Evolutionary conservation across 2,329 filamentous ascomycete genomes (phyloP).

Genomic region (Verticillium zaregamsianum): DNA sequence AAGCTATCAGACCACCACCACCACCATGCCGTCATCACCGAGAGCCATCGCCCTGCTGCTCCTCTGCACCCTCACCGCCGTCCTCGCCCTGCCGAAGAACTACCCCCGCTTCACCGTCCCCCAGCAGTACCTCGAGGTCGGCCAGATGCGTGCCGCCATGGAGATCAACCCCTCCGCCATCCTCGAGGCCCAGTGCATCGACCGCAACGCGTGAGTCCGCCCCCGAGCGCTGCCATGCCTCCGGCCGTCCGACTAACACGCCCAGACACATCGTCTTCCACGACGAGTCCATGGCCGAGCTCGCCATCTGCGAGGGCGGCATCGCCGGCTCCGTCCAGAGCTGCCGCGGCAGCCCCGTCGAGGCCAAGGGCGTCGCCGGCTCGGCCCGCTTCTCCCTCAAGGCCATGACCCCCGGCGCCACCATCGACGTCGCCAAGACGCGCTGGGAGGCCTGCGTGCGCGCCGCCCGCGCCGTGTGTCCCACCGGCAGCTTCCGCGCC

Average conservation of each 20-base stretch:
- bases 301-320: conserved; percentile 44
- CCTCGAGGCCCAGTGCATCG: conserved; percentile 33
- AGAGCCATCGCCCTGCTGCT: conserved; percentile 26
- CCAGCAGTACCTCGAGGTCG: conserved; percentile 40
- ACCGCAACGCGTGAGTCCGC: conserved; percentile 33
- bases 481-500: conserved; percentile 41
- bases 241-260: background rate
- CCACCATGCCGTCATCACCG: conserved; percentile 5
- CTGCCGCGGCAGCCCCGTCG: conserved; percentile 39
- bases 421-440: conserved; percentile 49
- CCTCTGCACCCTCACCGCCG: conserved; percentile 23
- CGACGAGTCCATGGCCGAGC: conserved; percentile 43
- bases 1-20: conserved; percentile 8
- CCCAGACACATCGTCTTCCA: conserved; percentile 38
- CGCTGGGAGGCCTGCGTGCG: conserved; percentile 51
- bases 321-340: conserved; percentile 41
- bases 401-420: conserved; percentile 35
- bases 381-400: conserved; percentile 44
- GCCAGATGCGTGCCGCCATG: conserved; percentile 33
- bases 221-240: background rate
- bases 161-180: conserved; percentile 36
- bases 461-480: conserved; percentile 46
- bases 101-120: conserved; percentile 27
- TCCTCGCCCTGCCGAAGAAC: conserved; percentile 24
- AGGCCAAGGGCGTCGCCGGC: conserved; percentile 40